Percentiles rank a stretch among this genome's conserved stretches.
Evolutionary conservation across 257 asterid genomes (phyloP).

Genomic region (Dorcoceras hygrometricum): DNA sequence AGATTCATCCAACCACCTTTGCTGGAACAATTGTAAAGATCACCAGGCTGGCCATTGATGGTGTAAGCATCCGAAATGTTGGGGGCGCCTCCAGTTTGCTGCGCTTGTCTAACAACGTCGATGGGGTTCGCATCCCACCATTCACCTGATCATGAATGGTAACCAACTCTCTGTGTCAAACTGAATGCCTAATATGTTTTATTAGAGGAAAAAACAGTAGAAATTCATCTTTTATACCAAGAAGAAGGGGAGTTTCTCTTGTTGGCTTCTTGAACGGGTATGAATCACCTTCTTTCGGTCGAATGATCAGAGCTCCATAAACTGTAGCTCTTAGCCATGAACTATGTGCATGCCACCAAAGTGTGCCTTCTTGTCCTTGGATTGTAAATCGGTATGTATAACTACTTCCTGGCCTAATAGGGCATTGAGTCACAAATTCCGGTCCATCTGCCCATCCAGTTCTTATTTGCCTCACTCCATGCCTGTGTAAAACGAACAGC

Average conservation of each 20-base stretch:
- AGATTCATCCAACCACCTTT: conserved; percentile 25
- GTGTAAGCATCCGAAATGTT: conserved; percentile 49
- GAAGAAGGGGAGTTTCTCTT: conserved; percentile 38
- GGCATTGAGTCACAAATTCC: conserved; percentile 45
- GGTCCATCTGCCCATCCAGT: conserved; percentile 60
- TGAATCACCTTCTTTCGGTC: conserved; percentile 24
- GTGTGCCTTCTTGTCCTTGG: conserved; percentile 56
- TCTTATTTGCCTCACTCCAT: conserved; percentile 45
- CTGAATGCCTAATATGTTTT: background rate
- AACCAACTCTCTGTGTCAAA: too few relatives aligned
- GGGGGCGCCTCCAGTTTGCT: conserved; percentile 50
- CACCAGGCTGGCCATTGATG: conserved; percentile 55
- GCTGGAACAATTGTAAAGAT: conserved; percentile 48
- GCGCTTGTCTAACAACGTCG: conserved; percentile 41
- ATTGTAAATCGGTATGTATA: conserved; percentile 36
- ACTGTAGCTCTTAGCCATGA: conserved; percentile 59
- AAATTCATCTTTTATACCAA: conserved; percentile 23
- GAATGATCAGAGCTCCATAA: conserved; percentile 37
- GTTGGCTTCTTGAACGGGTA: conserved; percentile 46
- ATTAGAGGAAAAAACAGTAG: background rate
- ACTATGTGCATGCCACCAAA: conserved; percentile 65
- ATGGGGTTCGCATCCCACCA: conserved; percentile 53
- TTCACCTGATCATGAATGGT: conserved; percentile 33
- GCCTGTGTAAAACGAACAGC: conserved; percentile 27
- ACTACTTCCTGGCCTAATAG: conserved; percentile 41